Evolutionary conservation across 1,284 basidiomycete genomes (phyloP).

Genomic region (Malassezia dermatis): DNA sequence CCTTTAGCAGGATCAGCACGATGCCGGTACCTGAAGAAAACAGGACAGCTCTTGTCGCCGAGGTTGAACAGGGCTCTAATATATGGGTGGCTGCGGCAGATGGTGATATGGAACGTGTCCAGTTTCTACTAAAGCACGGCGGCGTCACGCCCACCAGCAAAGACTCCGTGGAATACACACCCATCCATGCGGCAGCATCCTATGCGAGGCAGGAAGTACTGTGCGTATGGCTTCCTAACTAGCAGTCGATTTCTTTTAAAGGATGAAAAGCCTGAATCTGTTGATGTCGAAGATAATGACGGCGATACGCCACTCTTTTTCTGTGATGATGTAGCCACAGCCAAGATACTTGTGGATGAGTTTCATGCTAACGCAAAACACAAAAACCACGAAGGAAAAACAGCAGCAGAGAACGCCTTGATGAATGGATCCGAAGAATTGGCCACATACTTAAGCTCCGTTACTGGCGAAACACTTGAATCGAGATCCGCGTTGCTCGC

Average conservation of each 20-base stretch:
- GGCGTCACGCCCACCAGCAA: conserved; percentile 28
- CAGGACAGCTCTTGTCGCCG: neutral
- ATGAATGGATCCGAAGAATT: conserved; percentile 33
- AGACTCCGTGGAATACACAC: conserved; percentile 40
- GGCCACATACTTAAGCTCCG: conserved; percentile 26
- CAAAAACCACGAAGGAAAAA: conserved; percentile 32
- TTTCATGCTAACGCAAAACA: conserved; percentile 31
- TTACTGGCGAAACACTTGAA: conserved; percentile 27
- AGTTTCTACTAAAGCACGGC: conserved; percentile 28
- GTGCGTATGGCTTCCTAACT: neutral
- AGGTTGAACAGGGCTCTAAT: conserved; percentile 21
- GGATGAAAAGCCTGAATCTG: conserved; percentile 18
- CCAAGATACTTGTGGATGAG: conserved; percentile 35
- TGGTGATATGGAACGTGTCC: conserved; percentile 36
- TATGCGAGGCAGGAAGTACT: conserved; percentile 37
- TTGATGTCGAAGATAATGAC: conserved; percentile 34
- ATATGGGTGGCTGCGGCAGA: conserved; percentile 46
- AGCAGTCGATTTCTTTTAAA: conserved; percentile 26
- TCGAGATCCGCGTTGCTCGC: conserved; percentile 6
- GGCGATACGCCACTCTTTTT: conserved; percentile 45
- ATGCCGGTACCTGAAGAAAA: neutral
- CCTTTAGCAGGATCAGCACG: neutral
- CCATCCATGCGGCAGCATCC: conserved; percentile 44
- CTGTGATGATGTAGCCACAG: conserved; percentile 32
- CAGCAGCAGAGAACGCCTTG: conserved; percentile 31